Conservation (phyloP, 108 stramenopile genomes). For the Bacterosira constricta region DNA sequence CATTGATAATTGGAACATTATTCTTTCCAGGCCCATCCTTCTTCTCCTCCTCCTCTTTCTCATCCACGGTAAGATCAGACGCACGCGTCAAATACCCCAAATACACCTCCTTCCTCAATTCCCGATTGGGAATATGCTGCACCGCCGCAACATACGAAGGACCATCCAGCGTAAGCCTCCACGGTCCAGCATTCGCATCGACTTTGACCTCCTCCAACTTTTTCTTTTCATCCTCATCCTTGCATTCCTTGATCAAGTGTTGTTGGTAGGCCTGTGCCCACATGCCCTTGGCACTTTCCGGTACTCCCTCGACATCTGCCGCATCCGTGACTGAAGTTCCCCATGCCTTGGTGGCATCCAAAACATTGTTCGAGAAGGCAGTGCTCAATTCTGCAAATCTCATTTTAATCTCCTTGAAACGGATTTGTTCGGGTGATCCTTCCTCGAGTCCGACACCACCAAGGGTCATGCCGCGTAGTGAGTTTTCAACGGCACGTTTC, state of each 20-base stretch:
- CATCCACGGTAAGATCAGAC: slow-evolving; percentile 55
- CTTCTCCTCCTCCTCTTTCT: slow-evolving; percentile 32
- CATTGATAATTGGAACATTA: slow-evolving; percentile 92
- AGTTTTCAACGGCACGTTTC: slow-evolving; percentile 79
- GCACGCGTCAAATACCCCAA: slow-evolving; percentile 88
- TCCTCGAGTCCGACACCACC: slow-evolving; percentile 94
- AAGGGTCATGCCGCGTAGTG: slow-evolving; percentile 81
- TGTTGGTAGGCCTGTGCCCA: slow-evolving; percentile 83
- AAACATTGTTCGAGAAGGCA: slow-evolving; percentile 94
- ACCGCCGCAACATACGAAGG: slow-evolving; percentile 95
- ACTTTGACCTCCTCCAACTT: slow-evolving; percentile 62
- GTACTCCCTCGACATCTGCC: slow-evolving; percentile 85
- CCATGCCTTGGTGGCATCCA: slow-evolving; percentile 96
- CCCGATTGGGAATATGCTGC: slow-evolving; percentile 87
- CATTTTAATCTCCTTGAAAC: slow-evolving; percentile 95
- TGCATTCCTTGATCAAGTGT: slow-evolving; percentile 48
- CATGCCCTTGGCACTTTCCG: slow-evolving; percentile 87
- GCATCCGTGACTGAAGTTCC: slow-evolving; percentile 72
- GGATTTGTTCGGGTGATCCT: slow-evolving; percentile 70
- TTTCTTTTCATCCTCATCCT: slow-evolving; percentile 45
- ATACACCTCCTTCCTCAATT: slow-evolving; percentile 91
- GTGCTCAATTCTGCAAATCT: slow-evolving; percentile 86
- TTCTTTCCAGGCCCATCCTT: slow-evolving; percentile 59
- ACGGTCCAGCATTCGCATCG: slow-evolving; percentile 88
- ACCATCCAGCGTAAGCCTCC: slow-evolving; percentile 92